A percentile compares a stretch with the other conserved stretches of the same genome.
Conservation (phyloP, 176 grass and related monocot species). For the Cocos nucifera region DNA sequence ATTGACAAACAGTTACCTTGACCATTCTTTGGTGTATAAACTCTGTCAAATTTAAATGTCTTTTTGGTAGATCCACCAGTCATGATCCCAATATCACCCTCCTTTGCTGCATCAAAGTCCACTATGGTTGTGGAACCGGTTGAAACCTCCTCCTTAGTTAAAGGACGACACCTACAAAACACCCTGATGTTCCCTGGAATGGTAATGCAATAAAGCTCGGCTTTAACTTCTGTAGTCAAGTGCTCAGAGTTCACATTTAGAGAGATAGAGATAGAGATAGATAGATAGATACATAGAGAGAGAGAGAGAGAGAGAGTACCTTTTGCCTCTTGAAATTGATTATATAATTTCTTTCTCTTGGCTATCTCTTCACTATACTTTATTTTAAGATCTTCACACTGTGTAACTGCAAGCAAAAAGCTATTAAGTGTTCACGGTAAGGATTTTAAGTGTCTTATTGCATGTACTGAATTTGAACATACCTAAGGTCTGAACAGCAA, state of each 20-base stretch:
- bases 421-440: neutral
- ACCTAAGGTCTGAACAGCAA: conserved; percentile 77
- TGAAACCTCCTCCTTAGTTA: conserved; percentile 66
- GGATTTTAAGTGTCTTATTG: too few species aligned
- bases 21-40: conserved; percentile 69
- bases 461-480: conserved; percentile 1
- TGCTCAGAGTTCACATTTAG: neutral
- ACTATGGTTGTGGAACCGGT: conserved; percentile 49
- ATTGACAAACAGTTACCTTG: conserved; percentile 41
- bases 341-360: conserved; percentile 85
- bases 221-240: too few species aligned
- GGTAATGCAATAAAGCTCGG: neutral
- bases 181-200: conserved; percentile 93
- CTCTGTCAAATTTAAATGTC: conserved; percentile 76
- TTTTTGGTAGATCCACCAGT: conserved; percentile 60
- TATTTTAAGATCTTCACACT: conserved; percentile 82
- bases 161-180: conserved; percentile 83
- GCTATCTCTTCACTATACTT: conserved; percentile 89
- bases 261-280: neutral
- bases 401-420: conserved; percentile 54
- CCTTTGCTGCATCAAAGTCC: conserved; percentile 72
- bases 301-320: conserved; percentile 11
- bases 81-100: conserved; percentile 74
- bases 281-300: neutral
- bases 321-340: conserved; percentile 88